Evolutionary conservation across 345 rosid species (phyloP).

Genomic region (Physaria fendleri): DNA sequence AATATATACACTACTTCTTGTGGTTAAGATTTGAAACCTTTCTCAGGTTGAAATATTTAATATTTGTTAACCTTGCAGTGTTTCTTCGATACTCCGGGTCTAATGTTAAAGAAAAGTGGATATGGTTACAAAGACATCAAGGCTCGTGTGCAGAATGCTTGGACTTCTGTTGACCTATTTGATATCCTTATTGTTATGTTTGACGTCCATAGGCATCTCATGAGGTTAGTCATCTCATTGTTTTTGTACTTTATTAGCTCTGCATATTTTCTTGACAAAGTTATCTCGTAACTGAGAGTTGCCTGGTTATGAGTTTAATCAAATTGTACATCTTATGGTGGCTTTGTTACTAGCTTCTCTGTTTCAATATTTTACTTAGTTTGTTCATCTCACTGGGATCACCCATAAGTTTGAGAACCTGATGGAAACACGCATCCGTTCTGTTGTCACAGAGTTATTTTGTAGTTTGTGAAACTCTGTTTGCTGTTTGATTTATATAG

Average conservation of each 20-base stretch:
- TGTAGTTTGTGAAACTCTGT: not conserved
- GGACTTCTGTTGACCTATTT: constrained; percentile 71
- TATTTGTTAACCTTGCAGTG: constrained; percentile 42
- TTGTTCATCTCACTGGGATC: not conserved
- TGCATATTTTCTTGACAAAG: not conserved
- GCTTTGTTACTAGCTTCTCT: not conserved
- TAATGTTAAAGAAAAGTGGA: constrained; percentile 57
- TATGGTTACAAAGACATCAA: constrained; percentile 69
- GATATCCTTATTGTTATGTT: constrained; percentile 86
- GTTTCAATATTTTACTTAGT: not conserved
- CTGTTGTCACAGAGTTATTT: not conserved
- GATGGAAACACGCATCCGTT: not conserved
- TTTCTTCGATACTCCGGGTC: constrained; percentile 93
- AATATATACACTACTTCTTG: not conserved
- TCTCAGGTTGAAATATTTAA: not conserved
- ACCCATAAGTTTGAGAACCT: not conserved
- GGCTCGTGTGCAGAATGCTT: constrained; percentile 73
- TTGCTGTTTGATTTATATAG: constrained; percentile 30
- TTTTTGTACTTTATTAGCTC: not conserved
- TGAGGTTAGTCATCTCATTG: constrained; percentile 42
- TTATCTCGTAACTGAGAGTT: not conserved
- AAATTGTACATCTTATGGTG: not conserved
- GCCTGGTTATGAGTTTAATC: not conserved
- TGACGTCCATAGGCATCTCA: constrained; percentile 86
- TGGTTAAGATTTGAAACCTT: not conserved